phyloP scores from a whole-genome alignment of 257 asterid species.

The Misopates orontium region DNA sequence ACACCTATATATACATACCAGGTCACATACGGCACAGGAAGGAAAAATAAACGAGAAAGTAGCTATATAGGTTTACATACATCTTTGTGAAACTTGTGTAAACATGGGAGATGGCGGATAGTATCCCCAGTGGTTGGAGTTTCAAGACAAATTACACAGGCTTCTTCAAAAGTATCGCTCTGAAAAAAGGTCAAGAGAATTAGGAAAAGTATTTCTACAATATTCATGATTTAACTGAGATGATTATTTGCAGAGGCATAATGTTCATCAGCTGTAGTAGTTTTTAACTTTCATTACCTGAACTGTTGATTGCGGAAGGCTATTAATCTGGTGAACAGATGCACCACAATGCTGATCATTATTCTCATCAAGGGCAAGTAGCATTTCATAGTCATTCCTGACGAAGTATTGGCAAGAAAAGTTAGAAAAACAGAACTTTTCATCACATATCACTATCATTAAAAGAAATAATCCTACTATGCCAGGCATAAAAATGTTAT shows the following conservation, averaged over 20 bases:
- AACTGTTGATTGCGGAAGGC: constrained; percentile 82
- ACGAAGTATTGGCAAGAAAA: constrained; percentile 19
- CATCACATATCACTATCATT: neutral
- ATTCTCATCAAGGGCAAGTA: constrained; percentile 90
- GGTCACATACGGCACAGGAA: no score
- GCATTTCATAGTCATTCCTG: constrained; percentile 90
- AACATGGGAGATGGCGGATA: constrained; percentile 91
- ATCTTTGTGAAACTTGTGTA: constrained; percentile 96
- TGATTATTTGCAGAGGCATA: constrained; percentile 9
- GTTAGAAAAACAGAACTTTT: neutral
- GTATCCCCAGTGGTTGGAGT: constrained; percentile 70
- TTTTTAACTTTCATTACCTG: constrained; percentile 52
- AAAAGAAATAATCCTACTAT: neutral
- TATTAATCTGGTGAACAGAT: constrained; percentile 58
- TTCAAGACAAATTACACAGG: constrained; percentile 88
- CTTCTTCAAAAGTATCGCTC: constrained; percentile 68
- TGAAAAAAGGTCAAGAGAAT: constrained; percentile 30
- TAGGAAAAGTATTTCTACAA: constrained; percentile 11
- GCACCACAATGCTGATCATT: constrained; percentile 71
- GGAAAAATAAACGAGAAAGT: no score
- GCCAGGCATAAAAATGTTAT: neutral
- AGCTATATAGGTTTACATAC: constrained; percentile 35
- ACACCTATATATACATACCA: no score
- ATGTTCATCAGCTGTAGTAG: constrained; percentile 2
- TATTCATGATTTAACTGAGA: neutral